Evolutionary conservation across 495 filamentous ascomycete genomes (phyloP).

Genomic region (Hypoxylon crocopeplum): DNA sequence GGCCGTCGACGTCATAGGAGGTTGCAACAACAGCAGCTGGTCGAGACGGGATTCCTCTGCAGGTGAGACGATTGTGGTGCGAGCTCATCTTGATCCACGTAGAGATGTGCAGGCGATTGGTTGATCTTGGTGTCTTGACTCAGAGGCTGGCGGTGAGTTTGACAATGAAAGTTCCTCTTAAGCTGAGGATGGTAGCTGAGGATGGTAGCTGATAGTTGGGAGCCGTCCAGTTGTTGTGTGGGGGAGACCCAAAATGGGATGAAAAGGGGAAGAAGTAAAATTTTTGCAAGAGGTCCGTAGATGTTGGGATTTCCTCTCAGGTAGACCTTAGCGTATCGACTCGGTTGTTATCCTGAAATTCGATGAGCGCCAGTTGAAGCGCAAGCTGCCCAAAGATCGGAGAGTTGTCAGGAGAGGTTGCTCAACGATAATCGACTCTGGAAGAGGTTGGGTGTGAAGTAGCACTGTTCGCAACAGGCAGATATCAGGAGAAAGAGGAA

Average conservation of each 20-base stretch:
- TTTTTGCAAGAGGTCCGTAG: too few species aligned
- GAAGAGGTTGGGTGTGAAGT: not conserved
- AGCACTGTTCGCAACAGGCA: too few species aligned
- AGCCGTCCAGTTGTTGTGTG: not conserved
- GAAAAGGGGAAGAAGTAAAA: not conserved
- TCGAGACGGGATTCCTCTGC: conserved; percentile 2
- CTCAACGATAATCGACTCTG: too few species aligned
- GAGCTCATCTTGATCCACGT: conserved; percentile 1
- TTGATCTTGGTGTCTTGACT: not conserved
- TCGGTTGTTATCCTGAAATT: too few species aligned
- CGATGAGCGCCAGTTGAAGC: too few species aligned
- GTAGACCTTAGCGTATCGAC: too few species aligned
- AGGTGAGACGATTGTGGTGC: conserved; percentile 1
- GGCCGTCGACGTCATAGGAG: not conserved
- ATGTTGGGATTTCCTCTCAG: too few species aligned
- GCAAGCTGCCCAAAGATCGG: too few species aligned
- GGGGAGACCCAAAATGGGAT: not conserved
- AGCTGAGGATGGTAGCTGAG: not conserved
- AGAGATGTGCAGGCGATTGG: not conserved
- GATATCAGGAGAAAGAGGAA: too few species aligned
- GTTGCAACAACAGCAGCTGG: conserved; percentile 16
- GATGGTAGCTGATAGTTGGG: not conserved
- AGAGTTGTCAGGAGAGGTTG: too few species aligned
- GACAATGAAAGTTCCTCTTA: not conserved
- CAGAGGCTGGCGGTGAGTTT: not conserved